Evolutionary conservation across 306 rosid genomes (phyloP), one percentile per base, ranked within the genome.

Genomic region (Cicer cuneatum): DNA sequence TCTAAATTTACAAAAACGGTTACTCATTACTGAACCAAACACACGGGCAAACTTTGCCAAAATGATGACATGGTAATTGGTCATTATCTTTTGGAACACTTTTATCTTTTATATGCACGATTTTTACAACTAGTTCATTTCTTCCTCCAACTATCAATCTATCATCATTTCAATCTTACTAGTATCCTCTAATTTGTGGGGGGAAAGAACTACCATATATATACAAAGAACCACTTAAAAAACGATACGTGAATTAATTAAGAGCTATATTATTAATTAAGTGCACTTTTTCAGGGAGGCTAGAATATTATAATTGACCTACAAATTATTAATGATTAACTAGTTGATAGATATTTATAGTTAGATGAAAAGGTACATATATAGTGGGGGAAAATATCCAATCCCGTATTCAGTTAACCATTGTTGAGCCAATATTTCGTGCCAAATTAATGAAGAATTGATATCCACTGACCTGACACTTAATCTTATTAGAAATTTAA

Each of bases 111-210:
- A 40, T 40, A 39, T 8, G 33, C 33, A 48, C 29, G 57, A 63
- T 15, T 16, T 60, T 21, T 18, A 69, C 73, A 56, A 73, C 81
- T 64, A 21, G 49, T 67, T 69, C 15, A 18, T 60, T 12, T 59
- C 16, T 33, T 60, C 14, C 77, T 39, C 65, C 77, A 24, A 61
- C 54, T 15, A 63, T 47, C 15, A 63, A 24, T 52, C 54, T 15
- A 63, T 47, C 15, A 63, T 39, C 64, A 12, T 54, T 42, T 19
- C 10, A 33, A 38, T 49, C 19, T 49, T 46, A 46, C 38, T 60
- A 60, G 39, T 45, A 42, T 56, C 10, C 6, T 60, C 45, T 58
- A 18, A 35, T 21, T 49, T 46, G 54, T 29, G 10, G 49, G 18
- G 5, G 5, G 3, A 43, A 64, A 24, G 29, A 53, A 15, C 11